A percentile compares a stretch with the other conserved stretches of the same genome.
These are phyloP conservation scores for Echeveria elegans DNA, from an alignment of 164 flowering plant species.

Conservation along the genomic window DNA sequence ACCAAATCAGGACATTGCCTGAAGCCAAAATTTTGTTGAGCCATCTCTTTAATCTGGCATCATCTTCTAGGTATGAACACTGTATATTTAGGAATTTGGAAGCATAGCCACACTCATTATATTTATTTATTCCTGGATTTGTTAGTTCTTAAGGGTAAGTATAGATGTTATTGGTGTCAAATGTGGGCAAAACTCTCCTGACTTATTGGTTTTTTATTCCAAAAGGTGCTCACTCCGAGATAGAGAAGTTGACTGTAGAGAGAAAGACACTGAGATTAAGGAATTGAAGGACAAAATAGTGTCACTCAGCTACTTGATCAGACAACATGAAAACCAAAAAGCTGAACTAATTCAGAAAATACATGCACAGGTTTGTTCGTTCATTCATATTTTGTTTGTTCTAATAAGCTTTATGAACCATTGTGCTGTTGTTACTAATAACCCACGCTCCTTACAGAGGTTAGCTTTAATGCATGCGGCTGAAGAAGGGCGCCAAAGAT, in stretches of 20 bases:
- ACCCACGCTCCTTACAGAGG: conserved; percentile 19
- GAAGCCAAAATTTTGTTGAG: conserved; percentile 91
- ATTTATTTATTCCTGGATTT: no score
- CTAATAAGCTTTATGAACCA: background rate
- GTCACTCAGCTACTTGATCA: conserved; percentile 33
- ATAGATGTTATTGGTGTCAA: no score
- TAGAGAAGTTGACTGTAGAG: conserved; percentile 64
- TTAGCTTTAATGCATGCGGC: conserved; percentile 16
- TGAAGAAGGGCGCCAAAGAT: conserved; percentile 22
- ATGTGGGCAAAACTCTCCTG: background rate
- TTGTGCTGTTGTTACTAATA: background rate
- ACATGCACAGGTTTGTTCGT: conserved; percentile 39
- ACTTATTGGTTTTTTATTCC: background rate
- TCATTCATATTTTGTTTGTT: background rate
- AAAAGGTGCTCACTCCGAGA: conserved; percentile 71
- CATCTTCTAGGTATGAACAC: conserved; percentile 64
- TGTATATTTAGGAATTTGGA: background rate
- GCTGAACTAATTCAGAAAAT: conserved; percentile 43
- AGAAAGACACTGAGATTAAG: conserved; percentile 57
- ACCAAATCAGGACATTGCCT: conserved; percentile 79
- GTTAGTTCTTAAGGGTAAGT: no score
- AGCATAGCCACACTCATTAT: no score
- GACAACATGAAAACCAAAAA: conserved; percentile 57
- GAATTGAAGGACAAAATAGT: conserved; percentile 75
- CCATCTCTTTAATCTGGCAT: conserved; percentile 65